Base-by-base conservation (phyloP, 345 rosid species). In the Murraya koenigii region DNA sequence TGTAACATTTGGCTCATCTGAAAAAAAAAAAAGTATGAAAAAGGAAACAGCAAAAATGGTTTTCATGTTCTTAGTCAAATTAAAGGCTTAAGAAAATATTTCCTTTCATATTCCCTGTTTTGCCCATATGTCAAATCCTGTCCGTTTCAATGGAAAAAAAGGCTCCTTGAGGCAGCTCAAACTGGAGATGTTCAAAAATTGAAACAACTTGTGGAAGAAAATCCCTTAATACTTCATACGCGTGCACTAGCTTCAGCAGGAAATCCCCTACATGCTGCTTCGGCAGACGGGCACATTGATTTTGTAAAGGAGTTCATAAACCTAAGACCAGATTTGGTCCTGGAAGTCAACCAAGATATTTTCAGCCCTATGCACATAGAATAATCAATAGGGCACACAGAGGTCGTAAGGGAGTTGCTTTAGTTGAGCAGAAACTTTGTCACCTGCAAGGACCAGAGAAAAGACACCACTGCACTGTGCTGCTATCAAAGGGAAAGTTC, bases 351-450 rank as follows among this genome's bases (percentile, higher is more conserved):
- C 33, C 78, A 75, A 75, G 82, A 82, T 1, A 89, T 86, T 35
- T 86, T 64, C 35, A 83, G 81, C 85, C 83, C 82, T 65, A 68
- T 87, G 76, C 90, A 89, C 66, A 54, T 78, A 20, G 92, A 90
- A 32, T 87, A 87, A 8, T 85, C 79, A 52, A 76, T 80, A 4
- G 90, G 87, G 8, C 84, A 79, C 41, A 52, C 78, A 56, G 86
- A 84, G 52, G 47, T 78, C 10, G 86, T 80, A 67, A 84, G 55
- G 73, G 87, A 66, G 80, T 75, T 87, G 17, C 15, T 82, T 61
- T 76, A 41, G 54, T 71, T 66, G 88, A 85, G 69, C 79, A n/a
- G 44, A 75, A 75, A 63, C 82, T 85, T 67, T 76, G 86, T 81
- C 69, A 80, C n/a, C 22, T 81, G 5, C 72, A 75, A 71, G 87